Evolutionary conservation across 257 asterid genomes (phyloP).

Genomic region (Scutellaria barbata): DNA sequence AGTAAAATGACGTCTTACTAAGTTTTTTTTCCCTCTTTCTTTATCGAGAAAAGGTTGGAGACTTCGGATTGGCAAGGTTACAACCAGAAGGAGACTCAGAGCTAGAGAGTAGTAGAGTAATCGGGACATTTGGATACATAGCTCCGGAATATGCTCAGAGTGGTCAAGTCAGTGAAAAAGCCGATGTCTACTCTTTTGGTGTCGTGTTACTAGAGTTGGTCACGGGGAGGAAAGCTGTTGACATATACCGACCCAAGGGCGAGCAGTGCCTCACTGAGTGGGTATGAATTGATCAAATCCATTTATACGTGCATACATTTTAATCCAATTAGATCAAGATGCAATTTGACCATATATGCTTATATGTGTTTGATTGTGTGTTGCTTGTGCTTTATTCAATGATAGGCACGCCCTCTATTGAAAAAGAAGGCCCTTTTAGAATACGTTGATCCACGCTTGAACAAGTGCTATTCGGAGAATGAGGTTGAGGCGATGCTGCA

Average conservation of each 20-base stretch:
- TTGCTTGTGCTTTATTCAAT: conserved; percentile 16
- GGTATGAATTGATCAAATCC: conserved; percentile 51
- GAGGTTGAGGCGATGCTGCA: conserved; percentile 65
- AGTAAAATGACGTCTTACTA: too few species aligned
- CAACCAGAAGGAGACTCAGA: conserved; percentile 64
- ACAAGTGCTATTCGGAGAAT: conserved; percentile 50
- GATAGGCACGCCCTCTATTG: conserved; percentile 81
- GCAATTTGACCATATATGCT: too few species aligned
- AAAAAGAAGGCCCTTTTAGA: conserved; percentile 48
- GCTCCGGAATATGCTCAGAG: conserved; percentile 93
- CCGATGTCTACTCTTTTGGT: conserved; percentile 84
- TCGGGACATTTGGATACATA: conserved; percentile 94
- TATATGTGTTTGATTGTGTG: background rate
- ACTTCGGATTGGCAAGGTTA: conserved; percentile 85
- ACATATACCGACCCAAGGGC: conserved; percentile 75
- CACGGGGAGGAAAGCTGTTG: conserved; percentile 88
- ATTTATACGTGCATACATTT: background rate
- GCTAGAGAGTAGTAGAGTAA: conserved; percentile 64
- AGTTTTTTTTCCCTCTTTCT: background rate
- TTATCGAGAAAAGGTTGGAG: conserved; percentile 69
- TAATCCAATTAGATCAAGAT: background rate
- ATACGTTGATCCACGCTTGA: conserved; percentile 68
- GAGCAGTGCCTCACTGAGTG: conserved; percentile 83
- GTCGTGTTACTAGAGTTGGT: conserved; percentile 76
- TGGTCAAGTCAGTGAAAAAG: conserved; percentile 81